phyloP scores from a whole-genome alignment of 345 rosid genomes.

The Camelina hispida region DNA sequence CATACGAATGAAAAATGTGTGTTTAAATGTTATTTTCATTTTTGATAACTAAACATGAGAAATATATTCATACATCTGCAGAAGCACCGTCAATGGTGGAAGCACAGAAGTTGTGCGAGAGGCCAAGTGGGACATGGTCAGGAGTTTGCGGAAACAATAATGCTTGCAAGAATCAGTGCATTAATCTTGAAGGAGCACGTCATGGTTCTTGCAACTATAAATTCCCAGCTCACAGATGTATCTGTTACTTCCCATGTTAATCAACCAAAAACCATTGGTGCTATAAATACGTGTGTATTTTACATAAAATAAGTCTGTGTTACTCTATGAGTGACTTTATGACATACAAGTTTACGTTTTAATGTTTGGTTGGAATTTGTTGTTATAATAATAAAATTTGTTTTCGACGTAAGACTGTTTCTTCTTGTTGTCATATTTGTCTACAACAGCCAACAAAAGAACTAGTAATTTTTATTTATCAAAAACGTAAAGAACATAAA shows the following conservation, averaged over 20 bases:
- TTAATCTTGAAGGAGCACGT: slow-evolving; percentile 41
- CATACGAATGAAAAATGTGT: background rate
- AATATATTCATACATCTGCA: background rate
- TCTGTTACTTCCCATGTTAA: slow-evolving; percentile 14
- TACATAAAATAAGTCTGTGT: slow-evolving; percentile 1
- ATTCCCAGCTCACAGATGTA: background rate
- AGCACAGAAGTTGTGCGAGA: slow-evolving; percentile 4
- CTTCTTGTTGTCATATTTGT: background rate
- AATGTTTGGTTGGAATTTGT: background rate
- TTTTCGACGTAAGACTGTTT: background rate
- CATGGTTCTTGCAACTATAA: slow-evolving; percentile 1
- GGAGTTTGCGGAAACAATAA: background rate
- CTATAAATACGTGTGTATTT: background rate
- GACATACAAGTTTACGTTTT: background rate
- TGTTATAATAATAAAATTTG: background rate
- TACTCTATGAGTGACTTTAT: background rate
- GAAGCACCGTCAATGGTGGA: slow-evolving; percentile 14
- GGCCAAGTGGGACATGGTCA: background rate
- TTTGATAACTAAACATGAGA: background rate
- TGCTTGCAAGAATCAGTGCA: slow-evolving; percentile 22
- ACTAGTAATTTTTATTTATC: no score
- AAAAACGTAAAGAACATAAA: no score
- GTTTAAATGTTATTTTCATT: background rate
- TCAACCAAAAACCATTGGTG: background rate
- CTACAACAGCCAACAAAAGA: no score